Base-by-base conservation (phyloP, 345 rosid species). In the Eucalyptus cloeziana region DNA sequence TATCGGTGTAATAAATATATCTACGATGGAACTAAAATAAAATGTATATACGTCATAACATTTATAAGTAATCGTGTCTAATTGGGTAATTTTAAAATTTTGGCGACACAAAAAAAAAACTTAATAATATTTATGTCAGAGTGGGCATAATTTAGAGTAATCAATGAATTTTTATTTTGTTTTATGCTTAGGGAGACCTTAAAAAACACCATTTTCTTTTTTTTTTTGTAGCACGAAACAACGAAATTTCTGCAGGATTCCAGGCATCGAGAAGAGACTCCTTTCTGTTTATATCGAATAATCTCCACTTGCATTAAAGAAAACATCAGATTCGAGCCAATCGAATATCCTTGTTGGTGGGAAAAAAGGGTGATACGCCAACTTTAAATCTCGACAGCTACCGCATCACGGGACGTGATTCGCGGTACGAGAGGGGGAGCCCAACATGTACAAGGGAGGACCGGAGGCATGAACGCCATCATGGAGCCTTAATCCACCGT, bases 101-200 rank as follows among this genome's bases (percentile, higher is more conserved):
- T 56, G 1, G 3, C 0, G 0, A 56, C 13, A 56, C 6, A 25
- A 10, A 56, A 56, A 56, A 56, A 56, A 56, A 56, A 24, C 6
- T 56, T 56, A 8, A 22, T 22, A 22, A 24, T 10, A 56, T 24
- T 56, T 10, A 24, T 1, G 0, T 10, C 0, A 4, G 0, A 56
- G 6, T 8, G 30, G 13, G 13, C 62, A 8, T 24, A 22, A 22
- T 56, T 24, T 56, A 56, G 24, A 24, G 2, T 64, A 64, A 64
- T 64, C 21, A 4, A n/a, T 15, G 10, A 64, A 30, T 21, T 21
- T 54, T 54, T 60, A 11, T 25, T 27, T 60, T 60, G 4, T 13
- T n/a, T 64, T 14, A 13, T 1, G 4, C 10, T n/a, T 14, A 3
- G 4, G 0, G 33, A 64, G 71, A 19, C 21, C 9, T 17, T 5